Conservation (phyloP, 305 asterid species). For the Solanum hybrid region DNA sequence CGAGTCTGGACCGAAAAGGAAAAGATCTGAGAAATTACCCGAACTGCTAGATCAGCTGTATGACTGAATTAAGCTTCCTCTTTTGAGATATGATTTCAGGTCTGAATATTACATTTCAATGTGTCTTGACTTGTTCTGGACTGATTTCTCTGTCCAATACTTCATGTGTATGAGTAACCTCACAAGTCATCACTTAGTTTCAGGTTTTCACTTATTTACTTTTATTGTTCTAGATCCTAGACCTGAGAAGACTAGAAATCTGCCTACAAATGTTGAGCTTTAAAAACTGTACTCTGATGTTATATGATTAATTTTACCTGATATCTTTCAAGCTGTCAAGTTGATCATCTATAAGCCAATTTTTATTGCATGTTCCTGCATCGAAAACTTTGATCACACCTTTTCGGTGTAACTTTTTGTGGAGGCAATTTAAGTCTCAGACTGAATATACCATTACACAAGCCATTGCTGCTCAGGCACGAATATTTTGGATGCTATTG, state of each 20-base stretch:
- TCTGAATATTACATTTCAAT: not conserved
- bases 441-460: constrained; percentile 85
- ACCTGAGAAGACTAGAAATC: not conserved
- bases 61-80: not conserved
- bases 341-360: not conserved
- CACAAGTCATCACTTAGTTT: not conserved
- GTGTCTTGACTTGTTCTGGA: not conserved
- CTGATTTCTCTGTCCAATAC: not conserved
- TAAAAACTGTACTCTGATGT: not conserved
- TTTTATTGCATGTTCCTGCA: constrained; percentile 48
- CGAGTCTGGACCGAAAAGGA: not conserved
- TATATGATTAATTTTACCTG: not conserved
- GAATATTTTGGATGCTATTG: not conserved
- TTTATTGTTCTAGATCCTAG: not conserved
- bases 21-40: not conserved
- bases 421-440: constrained; percentile 83
- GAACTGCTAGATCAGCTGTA: not conserved
- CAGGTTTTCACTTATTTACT: not conserved
- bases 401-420: constrained; percentile 73
- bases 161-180: not conserved
- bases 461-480: constrained; percentile 95
- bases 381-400: constrained; percentile 77
- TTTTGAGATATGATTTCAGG: too few relatives aligned
- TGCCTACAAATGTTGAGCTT: not conserved
- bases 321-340: not conserved